Evolutionary conservation across 305 asterid genomes (phyloP), one percentile per base, ranked within the genome.

Genomic region (Solanum aculeatissimum): DNA sequence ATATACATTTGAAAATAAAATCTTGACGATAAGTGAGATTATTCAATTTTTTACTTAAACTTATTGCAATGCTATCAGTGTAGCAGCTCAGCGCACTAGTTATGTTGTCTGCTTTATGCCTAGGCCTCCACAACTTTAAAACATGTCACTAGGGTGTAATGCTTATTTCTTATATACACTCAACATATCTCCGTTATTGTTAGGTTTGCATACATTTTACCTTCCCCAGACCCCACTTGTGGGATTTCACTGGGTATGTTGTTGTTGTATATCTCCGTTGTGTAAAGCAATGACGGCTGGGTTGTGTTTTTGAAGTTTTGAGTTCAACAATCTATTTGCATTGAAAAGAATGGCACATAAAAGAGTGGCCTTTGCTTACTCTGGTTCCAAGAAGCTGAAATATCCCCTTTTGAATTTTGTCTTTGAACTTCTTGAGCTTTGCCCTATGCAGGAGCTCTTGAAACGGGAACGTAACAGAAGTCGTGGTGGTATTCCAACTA

Each of bases 401-500:
- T 83, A 15, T 19, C 4, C 8, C 18, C 14, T 83, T 72, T 54
- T 83, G 43, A 55, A 42, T 74, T 27, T 43, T 27, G 38, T 75
- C 4, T 18, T 49, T 75, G 6, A 79, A 81, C 81, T 83, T 77
- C 42, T 47, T 74, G 83, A 70, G 60, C 63, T 53, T 42, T 69
- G 21, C 60, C 72, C 23, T 42, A 11, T 85, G 89, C 91, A 93
- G 97, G 95, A 91, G 69, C 83, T 91, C 79, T 81, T 91, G 90
- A 87, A 89, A 89, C 93, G 91, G 84, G 88, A 89, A 84, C 80
- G 87, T 82, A 87, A 79, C 88, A 88, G 57, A 82, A 91, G 83
- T 86, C 55, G 83, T 40, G 92, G 94, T 49, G 95, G 97, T 57
- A 85, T 92, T 80, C 94, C 97, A 3, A 65, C 91, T 83, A 83